Evolutionary conservation across 495 filamentous ascomycete species (phyloP), one percentile per base, ranked within the genome.

Genomic region (Lentithecium fluviatile): DNA sequence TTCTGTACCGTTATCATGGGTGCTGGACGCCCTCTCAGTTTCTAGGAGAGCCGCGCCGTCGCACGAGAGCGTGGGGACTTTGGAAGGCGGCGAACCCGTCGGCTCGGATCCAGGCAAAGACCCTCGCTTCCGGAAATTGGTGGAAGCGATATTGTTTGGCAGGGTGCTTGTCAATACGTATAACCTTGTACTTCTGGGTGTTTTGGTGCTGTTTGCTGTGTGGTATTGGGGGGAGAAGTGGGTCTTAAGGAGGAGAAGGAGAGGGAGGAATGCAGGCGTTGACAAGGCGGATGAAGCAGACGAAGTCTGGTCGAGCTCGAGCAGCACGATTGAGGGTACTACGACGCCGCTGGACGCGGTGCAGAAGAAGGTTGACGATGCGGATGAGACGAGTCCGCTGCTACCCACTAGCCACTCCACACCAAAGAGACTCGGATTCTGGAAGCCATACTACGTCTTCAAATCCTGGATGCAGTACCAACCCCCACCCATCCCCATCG

Each of bases 401-500:
- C 61, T 72, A 10, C 15, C 34, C 45, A 11, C 13, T 10, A 24
- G 3, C 12, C 42, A 12, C 10, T 6, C 36, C 3, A 53, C 42
- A 51, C 20, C 12, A 4, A 50, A 38, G 15, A 13, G 11, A 17
- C 21, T 42, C 7, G 23, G 52, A 20, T n/a, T 25, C 32, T 24
- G 42, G 23, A 48, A 43, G 32, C 13, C 19, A n/a, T 47, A 62
- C 49, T 57, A 47, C n/a, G 11, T 67, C 23, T 26, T 69, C 45
- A 61, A 65, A 52, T 62, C 67, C 8, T 74, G 74, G 55, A 66
- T 82, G 34, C 73, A 75, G 54, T 79, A 82, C 50, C 83, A 85
- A 64, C 83, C 83, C 17, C 69, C 56, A 19, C 78, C 79, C 1
- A 72, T 85, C 8, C 82, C 79, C 0, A 15, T 82, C 19, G 54